Percentiles rank a stretch among this genome's conserved stretches.
Conservation (phyloP, 768 basidiomycete species). For the Jaapia argillacea region DNA sequence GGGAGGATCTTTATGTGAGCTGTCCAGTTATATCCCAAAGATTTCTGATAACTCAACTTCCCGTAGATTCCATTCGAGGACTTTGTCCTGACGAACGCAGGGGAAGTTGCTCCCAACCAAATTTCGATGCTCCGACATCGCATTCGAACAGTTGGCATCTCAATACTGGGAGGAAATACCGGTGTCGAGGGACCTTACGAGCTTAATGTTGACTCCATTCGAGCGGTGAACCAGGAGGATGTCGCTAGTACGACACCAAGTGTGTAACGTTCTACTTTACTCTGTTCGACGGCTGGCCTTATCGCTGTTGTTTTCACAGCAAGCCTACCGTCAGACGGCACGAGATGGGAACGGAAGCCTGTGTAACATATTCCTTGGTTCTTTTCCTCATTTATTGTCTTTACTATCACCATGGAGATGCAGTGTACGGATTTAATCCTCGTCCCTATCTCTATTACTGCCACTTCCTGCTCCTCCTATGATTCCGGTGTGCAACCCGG, state of each 20-base stretch:
- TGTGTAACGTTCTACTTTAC: no score
- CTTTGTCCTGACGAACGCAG: conserved; percentile 68
- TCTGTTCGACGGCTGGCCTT: no score
- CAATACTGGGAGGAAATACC: conserved; percentile 78
- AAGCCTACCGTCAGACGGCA: no score
- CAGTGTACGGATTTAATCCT: no score
- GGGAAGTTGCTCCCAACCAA: conserved; percentile 59
- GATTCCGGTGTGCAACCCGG: no score
- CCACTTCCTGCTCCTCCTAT: no score
- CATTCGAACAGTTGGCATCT: conserved; percentile 77
- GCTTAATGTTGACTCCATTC: conserved; percentile 72
- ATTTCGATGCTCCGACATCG: conserved; percentile 68
- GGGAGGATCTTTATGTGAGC: conserved; percentile 77
- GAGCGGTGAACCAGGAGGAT: conserved; percentile 74
- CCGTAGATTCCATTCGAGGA: conserved; percentile 70
- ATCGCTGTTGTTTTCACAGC: no score
- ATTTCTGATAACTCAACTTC: background rate
- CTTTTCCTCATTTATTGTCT: no score
- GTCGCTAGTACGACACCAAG: conserved; percentile 18
- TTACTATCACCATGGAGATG: no score
- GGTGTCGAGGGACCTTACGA: conserved; percentile 69
- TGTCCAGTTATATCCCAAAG: background rate
- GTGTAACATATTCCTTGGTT: no score
- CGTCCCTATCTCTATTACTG: no score
- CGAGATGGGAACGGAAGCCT: no score